Percentiles rank a stretch among this genome's conserved stretches.
These are phyloP conservation scores for Boletus patriciae DNA, from an alignment of 768 basidiomycete species.

Conservation along the genomic window DNA sequence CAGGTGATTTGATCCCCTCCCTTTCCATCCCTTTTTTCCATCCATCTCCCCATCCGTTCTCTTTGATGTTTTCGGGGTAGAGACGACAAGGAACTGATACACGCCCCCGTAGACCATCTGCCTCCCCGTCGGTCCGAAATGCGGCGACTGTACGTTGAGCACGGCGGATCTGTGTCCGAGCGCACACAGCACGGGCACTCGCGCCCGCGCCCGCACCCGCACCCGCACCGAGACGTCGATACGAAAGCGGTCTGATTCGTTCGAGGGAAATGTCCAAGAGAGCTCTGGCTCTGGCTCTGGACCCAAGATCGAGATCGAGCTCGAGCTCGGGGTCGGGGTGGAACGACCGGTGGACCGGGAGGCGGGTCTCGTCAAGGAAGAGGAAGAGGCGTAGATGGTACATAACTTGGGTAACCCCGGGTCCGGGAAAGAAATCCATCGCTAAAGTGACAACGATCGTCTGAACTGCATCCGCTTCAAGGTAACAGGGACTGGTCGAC, in stretches of 20 bases:
- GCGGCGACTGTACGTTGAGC: slow-evolving; percentile 62
- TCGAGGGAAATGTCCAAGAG: not conserved
- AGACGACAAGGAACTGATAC: not conserved
- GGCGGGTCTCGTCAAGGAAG: not conserved
- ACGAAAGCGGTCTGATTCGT: slow-evolving; percentile 3
- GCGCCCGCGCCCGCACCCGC: slow-evolving; percentile 18
- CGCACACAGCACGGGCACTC: slow-evolving; percentile 44
- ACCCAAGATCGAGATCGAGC: slow-evolving; percentile 41
- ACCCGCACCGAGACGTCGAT: slow-evolving; percentile 23
- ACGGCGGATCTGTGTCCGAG: slow-evolving; percentile 64
- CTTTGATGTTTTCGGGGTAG: not conserved
- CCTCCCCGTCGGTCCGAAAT: slow-evolving; percentile 62
- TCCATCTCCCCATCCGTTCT: too few species aligned
- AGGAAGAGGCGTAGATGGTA: not conserved
- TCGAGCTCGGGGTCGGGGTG: slow-evolving; percentile 26
- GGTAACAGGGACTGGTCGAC: too few species aligned
- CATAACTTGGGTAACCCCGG: not conserved
- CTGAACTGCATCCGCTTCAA: too few species aligned
- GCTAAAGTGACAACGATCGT: not conserved
- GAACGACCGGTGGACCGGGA: not conserved
- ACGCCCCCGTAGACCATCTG: slow-evolving; percentile 55
- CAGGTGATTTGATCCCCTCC: slow-evolving; percentile 47
- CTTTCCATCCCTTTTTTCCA: not conserved
- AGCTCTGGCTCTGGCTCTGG: too few species aligned
- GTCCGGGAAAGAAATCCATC: not conserved